Conservation (phyloP, 176 grass and related monocot genomes). For the Eleusine indica region DNA sequence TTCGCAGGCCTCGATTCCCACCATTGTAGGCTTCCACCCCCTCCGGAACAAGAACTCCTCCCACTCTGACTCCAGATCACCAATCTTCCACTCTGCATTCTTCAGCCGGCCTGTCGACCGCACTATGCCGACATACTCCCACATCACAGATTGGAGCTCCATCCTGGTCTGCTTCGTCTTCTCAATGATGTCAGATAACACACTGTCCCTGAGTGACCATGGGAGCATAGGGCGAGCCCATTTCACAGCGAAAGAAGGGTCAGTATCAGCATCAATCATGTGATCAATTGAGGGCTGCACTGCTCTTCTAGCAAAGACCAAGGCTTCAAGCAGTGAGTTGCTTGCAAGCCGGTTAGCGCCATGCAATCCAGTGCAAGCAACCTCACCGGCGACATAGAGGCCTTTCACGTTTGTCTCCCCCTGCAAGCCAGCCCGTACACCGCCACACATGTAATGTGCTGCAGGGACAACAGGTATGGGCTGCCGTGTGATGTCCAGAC, state of each 20-base stretch:
- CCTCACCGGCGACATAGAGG: constrained; percentile 86
- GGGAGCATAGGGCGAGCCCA: constrained; percentile 70
- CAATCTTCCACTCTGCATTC: constrained; percentile 89
- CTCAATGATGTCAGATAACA: constrained; percentile 55
- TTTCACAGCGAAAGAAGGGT: constrained; percentile 36
- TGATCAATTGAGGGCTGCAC: constrained; percentile 86
- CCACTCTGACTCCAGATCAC: constrained; percentile 91
- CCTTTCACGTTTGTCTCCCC: constrained; percentile 93
- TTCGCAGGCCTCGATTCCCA: constrained; percentile 81
- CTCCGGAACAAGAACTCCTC: constrained; percentile 68
- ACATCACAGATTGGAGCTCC: constrained; percentile 89
- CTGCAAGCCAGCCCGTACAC: constrained; percentile 83
- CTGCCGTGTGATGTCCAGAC: constrained; percentile 75
- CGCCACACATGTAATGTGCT: constrained; percentile 98
- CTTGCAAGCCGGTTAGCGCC: constrained; percentile 95
- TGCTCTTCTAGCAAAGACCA: constrained; percentile 84
- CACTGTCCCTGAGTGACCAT: constrained; percentile 40
- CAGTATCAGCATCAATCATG: constrained; percentile 53
- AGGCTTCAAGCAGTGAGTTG: constrained; percentile 94
- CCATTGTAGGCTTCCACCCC: constrained; percentile 81
- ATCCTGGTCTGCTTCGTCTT: constrained; percentile 65
- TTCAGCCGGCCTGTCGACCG: constrained; percentile 82
- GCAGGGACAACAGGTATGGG: constrained; percentile 84
- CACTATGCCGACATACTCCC: constrained; percentile 93
- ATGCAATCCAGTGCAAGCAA: constrained; percentile 93